Conservation (phyloP, 2,329 filamentous ascomycete species). For the Neonectria sp. region DNA sequence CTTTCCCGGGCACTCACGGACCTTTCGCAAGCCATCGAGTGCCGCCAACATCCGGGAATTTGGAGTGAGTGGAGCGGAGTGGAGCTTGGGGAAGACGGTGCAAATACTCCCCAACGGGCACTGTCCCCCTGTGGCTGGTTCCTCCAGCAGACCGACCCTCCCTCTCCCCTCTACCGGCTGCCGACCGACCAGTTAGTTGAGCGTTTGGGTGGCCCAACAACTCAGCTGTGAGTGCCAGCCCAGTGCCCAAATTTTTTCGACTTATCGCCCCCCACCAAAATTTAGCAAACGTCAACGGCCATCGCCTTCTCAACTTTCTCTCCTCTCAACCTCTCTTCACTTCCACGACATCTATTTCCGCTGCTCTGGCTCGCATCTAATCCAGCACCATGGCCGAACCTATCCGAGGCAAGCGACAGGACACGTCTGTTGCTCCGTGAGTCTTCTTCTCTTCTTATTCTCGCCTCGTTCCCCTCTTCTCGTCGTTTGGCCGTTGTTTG, state of each 20-base stretch:
- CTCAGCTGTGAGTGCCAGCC: conserved; percentile 45
- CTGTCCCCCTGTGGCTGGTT: conserved; percentile 20
- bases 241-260: conserved; percentile 55
- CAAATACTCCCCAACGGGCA: conserved; percentile 1
- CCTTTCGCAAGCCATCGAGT: neutral
- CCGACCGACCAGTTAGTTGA: conserved; percentile 40
- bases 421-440: conserved; percentile 71
- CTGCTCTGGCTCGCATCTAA: conserved; percentile 45
- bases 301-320: conserved; percentile 53
- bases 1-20: conserved; percentile 4
- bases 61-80: conserved; percentile 16
- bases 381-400: conserved; percentile 71
- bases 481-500: conserved; percentile 32
- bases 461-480: conserved; percentile 34
- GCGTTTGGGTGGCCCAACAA: conserved; percentile 52
- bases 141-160: conserved; percentile 14
- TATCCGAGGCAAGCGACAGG: conserved; percentile 74
- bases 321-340: conserved; percentile 50
- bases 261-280: conserved; percentile 58
- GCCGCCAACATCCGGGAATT: conserved; percentile 20
- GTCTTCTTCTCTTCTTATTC: conserved; percentile 50
- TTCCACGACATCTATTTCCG: conserved; percentile 48
- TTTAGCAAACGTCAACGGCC: conserved; percentile 57
- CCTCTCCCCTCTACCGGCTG: conserved; percentile 32
- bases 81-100: conserved; percentile 23